Percentiles rank a stretch among this genome's conserved stretches.
phyloP scores from a whole-genome alignment of 768 basidiomycete genomes.

The Glaciozyma antarctica region DNA sequence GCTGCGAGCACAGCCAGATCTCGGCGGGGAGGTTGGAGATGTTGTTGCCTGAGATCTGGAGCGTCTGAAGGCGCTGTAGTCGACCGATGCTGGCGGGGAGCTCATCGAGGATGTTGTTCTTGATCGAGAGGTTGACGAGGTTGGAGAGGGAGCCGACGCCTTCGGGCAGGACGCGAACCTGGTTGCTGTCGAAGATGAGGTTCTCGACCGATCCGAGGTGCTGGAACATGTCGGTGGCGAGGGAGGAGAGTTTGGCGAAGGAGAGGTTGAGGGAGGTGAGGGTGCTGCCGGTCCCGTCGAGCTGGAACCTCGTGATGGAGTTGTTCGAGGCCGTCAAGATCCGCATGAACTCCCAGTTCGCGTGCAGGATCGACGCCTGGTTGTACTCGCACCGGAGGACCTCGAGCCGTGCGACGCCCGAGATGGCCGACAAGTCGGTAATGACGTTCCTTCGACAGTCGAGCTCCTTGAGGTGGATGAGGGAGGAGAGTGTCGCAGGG shows the following conservation, averaged over 20 bases:
- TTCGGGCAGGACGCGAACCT: conserved; percentile 74
- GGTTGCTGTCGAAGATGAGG: conserved; percentile 75
- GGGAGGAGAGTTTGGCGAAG: conserved; percentile 71
- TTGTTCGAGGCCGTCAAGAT: conserved; percentile 73
- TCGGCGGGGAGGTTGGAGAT: conserved; percentile 61
- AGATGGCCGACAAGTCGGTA: conserved; percentile 59
- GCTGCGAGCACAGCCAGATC: conserved; percentile 72
- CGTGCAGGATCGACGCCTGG: conserved; percentile 64
- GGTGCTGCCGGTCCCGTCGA: conserved; percentile 46
- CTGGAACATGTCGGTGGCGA: conserved; percentile 61
- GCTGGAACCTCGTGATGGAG: conserved; percentile 66
- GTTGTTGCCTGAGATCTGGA: conserved; percentile 89
- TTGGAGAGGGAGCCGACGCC: conserved; percentile 62
- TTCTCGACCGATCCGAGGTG: conserved; percentile 62
- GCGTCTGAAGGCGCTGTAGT: conserved; percentile 59
- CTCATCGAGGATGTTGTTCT: conserved; percentile 75
- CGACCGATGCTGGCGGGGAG: conserved; percentile 68
- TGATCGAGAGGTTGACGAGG: conserved; percentile 67
- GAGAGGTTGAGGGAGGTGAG: conserved; percentile 77
- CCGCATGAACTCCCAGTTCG: conserved; percentile 59
- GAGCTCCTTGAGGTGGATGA: conserved; percentile 57
- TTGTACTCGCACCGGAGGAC: conserved; percentile 73
- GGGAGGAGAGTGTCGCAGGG: conserved; percentile 52
- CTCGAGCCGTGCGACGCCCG: conserved; percentile 59
- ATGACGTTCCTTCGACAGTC: conserved; percentile 83